These are phyloP conservation scores for Heimioporus retisporus DNA, from an alignment of 1,284 basidiomycete genomes.

Conservation along the genomic window DNA sequence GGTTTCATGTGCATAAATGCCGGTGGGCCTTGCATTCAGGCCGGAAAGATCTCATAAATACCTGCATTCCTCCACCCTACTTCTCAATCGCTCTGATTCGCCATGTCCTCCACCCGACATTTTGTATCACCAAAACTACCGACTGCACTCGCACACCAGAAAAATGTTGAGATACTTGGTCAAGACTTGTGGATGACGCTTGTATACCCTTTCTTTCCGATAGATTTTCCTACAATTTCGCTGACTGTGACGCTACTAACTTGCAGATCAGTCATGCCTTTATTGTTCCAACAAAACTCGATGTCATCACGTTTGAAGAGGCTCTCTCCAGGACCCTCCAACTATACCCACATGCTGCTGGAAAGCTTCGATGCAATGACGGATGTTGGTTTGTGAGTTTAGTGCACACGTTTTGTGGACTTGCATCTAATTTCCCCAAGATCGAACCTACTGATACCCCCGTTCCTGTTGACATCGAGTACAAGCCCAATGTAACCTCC, in stretches of 20 bases:
- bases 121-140: slow-evolving; percentile 30
- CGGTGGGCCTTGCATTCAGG: too few relatives aligned
- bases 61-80: too few relatives aligned
- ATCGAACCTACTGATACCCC: too few relatives aligned
- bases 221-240: slow-evolving; percentile 1
- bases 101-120: slow-evolving; percentile 26
- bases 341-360: slow-evolving; percentile 41
- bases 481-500: slow-evolving; percentile 12
- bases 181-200: slow-evolving; percentile 33
- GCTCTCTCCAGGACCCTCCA: slow-evolving; percentile 36
- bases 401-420: too few relatives aligned
- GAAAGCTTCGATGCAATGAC: slow-evolving; percentile 29
- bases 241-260: too few relatives aligned
- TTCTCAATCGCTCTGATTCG: too few relatives aligned
- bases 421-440: too few relatives aligned
- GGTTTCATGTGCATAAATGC: too few relatives aligned
- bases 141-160: slow-evolving; percentile 18
- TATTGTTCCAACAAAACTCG: slow-evolving; percentile 34
- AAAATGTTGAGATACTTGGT: slow-evolving; percentile 31
- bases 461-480: too few relatives aligned
- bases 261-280: slow-evolving; percentile 45
- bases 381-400: too few relatives aligned
- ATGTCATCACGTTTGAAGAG: slow-evolving; percentile 30
- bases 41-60: too few relatives aligned
- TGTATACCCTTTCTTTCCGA: slow-evolving; percentile 24